Base-by-base conservation (phyloP, 306 rosid genomes). In the Sicyos baderoa region DNA sequence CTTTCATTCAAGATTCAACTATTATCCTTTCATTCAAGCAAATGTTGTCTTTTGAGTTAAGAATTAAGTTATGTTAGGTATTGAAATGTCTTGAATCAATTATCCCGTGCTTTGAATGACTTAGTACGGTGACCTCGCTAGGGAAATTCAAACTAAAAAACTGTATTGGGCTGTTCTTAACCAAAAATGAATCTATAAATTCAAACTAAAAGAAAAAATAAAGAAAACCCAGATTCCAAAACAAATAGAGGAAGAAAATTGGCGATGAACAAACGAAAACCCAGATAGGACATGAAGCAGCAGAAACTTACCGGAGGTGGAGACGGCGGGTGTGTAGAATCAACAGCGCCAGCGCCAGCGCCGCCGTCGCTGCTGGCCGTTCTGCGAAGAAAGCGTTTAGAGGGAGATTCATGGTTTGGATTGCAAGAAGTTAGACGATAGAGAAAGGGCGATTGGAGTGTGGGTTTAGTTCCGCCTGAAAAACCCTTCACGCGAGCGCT, bases 301-400 rank as follows among this genome's bases (percentile, higher is more conserved):
- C 16, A 13, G 55, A 27, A 54, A 77, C 86, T 32, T 78, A 91
- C 97, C 17, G 86, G 47, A 45, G 81, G 37, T 11, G 83, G 59
- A 62, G 80, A 74, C 40, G 67, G 81, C 35, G 77, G 80, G 9
- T 90, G 75, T 57, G 82, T 9, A 70, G 88, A 76, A 79, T 79
- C 91, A 9, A 61, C 68, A 21, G 79, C 74, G 7, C 79, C 82
- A n/a, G n/a, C n/a, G n/a, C n/a, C n/a, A n/a, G n/a, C n/a, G 7
- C 76, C 84, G 44, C 75, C 83, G 16, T 70, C 78, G 29, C 77
- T 62, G 14, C 76, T 69, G 85, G 76, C 76, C 71, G 84, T 84
- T 51, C 80, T 4, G 55, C 72, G 55, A 17, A 85, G 61, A 44
- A 73, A 1, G 23, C 75, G 86, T 56, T 50, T 77, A 42, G 75